Conservation (phyloP, 2,329 filamentous ascomycete genomes). For the Fusarium euwallaceae region DNA sequence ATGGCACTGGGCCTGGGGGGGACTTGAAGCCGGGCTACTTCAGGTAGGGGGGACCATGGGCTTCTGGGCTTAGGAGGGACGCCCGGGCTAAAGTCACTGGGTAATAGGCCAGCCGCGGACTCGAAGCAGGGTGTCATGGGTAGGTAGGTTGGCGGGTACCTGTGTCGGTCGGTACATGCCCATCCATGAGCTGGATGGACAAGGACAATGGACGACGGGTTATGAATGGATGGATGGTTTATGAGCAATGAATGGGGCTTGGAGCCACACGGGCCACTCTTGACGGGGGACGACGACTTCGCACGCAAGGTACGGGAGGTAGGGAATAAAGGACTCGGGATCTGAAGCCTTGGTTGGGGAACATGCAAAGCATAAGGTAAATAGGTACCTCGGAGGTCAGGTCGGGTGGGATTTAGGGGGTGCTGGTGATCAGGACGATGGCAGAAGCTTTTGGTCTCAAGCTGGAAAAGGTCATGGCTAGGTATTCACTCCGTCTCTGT, state of each 20-base stretch:
- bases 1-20: slow-evolving; percentile 41
- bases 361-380: slow-evolving; percentile 21
- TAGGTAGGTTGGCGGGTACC: slow-evolving; percentile 16
- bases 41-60: slow-evolving; percentile 35
- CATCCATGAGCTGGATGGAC: slow-evolving; percentile 9
- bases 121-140: slow-evolving; percentile 19
- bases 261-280: slow-evolving; percentile 38
- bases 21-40: slow-evolving; percentile 37
- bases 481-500: not conserved
- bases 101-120: slow-evolving; percentile 15
- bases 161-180: slow-evolving; percentile 24
- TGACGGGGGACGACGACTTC: slow-evolving; percentile 19
- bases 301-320: slow-evolving; percentile 18
- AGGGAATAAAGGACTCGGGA: slow-evolving; percentile 24
- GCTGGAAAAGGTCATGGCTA: not conserved
- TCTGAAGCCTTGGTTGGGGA: slow-evolving; percentile 26
- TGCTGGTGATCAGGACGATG: slow-evolving; percentile 1
- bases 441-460: slow-evolving; percentile 5
- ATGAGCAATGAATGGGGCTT: slow-evolving; percentile 32
- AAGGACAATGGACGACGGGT: slow-evolving; percentile 16
- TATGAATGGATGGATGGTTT: slow-evolving; percentile 18
- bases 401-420: not conserved
- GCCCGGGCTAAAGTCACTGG: slow-evolving; percentile 30
- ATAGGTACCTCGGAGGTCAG: slow-evolving; percentile 6
- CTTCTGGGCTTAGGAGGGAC: slow-evolving; percentile 19